Conservation (phyloP, 2,329 filamentous ascomycete species). For the Mycosphaerella sp. region DNA sequence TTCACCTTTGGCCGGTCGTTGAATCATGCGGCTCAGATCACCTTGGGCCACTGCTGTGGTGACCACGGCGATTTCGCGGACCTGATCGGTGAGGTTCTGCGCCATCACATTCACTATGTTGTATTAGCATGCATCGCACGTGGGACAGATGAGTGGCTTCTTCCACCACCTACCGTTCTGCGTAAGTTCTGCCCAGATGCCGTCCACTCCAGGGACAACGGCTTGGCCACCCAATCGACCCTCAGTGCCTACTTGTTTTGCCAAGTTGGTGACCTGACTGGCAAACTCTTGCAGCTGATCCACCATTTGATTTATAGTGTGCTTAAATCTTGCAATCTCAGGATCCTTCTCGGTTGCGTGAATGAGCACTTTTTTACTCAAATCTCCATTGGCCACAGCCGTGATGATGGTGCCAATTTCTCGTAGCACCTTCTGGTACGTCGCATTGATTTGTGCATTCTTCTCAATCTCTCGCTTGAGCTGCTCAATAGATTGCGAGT, state of each 20-base stretch:
- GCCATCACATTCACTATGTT: slow-evolving; percentile 86
- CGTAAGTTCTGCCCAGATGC: slow-evolving; percentile 96
- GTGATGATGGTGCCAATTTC: slow-evolving; percentile 98
- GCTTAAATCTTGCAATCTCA: slow-evolving; percentile 95
- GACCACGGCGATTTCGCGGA: slow-evolving; percentile 94
- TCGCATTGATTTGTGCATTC: slow-evolving; percentile 95
- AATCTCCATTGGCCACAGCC: slow-evolving; percentile 86
- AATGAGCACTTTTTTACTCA: slow-evolving; percentile 95
- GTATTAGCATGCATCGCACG: slow-evolving; percentile 20
- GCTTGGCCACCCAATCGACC: slow-evolving; percentile 91
- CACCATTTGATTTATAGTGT: slow-evolving; percentile 99
- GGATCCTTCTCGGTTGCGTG: slow-evolving; percentile 96
- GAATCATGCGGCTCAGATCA: slow-evolving; percentile 93
- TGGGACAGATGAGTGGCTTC: background rate
- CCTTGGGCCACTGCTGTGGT: slow-evolving; percentile 92
- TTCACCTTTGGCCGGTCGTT: slow-evolving; percentile 87
- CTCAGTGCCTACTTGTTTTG: slow-evolving; percentile 92
- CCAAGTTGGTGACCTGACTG: slow-evolving; percentile 89
- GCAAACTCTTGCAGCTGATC: slow-evolving; percentile 95
- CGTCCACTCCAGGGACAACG: slow-evolving; percentile 86
- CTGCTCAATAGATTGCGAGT: slow-evolving; percentile 78
- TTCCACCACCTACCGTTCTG: slow-evolving; percentile 41
- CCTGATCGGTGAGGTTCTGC: slow-evolving; percentile 95
- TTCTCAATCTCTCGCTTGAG: slow-evolving; percentile 92
- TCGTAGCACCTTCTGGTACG: slow-evolving; percentile 92